These are phyloP conservation scores for Debaryomycetaceae sp. DNA, from an alignment of 1,139 yeast species.

Conservation along the genomic window DNA sequence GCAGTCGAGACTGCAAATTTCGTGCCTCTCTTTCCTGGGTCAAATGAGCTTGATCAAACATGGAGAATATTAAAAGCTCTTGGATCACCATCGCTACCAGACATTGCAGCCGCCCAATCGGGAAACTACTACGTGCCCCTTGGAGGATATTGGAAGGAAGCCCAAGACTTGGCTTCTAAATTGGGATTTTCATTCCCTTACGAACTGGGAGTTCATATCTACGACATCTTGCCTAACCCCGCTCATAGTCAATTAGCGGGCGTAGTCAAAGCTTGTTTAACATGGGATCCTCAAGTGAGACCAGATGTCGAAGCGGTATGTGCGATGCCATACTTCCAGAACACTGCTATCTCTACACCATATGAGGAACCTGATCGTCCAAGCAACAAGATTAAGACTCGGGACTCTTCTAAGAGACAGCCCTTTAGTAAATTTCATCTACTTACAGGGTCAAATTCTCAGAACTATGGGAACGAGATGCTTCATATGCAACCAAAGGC, in stretches of 20 bases:
- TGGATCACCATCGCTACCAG: constrained; percentile 58
- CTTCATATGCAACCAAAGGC: neutral
- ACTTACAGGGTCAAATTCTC: constrained; percentile 2
- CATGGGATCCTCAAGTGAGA: constrained; percentile 64
- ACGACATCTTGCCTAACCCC: constrained; percentile 24
- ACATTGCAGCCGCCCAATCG: constrained; percentile 7
- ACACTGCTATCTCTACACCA: constrained; percentile 20
- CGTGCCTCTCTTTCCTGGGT: constrained; percentile 81
- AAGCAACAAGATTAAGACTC: constrained; percentile 1
- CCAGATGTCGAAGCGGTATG: constrained; percentile 45
- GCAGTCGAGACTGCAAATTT: constrained; percentile 78
- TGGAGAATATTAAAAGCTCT: constrained; percentile 61
- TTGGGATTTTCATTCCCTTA: constrained; percentile 55
- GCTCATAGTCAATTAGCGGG: constrained; percentile 34
- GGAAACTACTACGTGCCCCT: constrained; percentile 35
- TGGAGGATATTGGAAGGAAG: constrained; percentile 71
- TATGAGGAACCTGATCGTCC: constrained; percentile 11
- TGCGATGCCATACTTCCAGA: constrained; percentile 50
- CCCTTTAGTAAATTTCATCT: constrained; percentile 1
- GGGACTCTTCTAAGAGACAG: neutral
- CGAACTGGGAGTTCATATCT: constrained; percentile 24
- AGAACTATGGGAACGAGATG: constrained; percentile 1
- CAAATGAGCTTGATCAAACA: constrained; percentile 73
- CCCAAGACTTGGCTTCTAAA: constrained; percentile 43
- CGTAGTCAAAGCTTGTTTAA: constrained; percentile 54